Evolutionary conservation across 306 rosid genomes (phyloP).

Genomic region (Dryas octopetala): DNA sequence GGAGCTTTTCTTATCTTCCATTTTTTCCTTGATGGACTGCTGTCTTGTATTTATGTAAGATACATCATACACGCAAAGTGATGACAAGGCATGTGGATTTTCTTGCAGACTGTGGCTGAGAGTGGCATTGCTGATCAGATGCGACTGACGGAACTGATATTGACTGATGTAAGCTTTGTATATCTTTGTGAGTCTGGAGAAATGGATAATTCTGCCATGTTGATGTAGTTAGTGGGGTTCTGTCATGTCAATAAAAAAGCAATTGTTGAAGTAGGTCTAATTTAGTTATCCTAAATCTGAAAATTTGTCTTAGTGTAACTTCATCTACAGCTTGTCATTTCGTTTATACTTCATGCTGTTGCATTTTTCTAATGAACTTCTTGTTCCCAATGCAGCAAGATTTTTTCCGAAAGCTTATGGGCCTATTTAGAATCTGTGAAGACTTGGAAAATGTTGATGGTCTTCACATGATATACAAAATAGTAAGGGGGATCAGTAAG

Average conservation of each 20-base stretch:
- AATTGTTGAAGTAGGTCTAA: background rate
- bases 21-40: background rate
- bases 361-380: background rate
- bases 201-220: background rate
- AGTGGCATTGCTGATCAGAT: constrained; percentile 88
- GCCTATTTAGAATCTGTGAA: constrained; percentile 72
- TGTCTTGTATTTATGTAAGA: background rate
- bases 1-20: background rate
- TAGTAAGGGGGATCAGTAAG: constrained; percentile 90
- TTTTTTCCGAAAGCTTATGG: constrained; percentile 78
- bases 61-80: background rate
- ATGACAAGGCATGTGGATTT: background rate
- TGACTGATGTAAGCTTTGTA: constrained; percentile 73
- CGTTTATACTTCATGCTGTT: background rate
- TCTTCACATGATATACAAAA: constrained; percentile 92
- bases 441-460: constrained; percentile 73
- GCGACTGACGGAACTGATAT: constrained; percentile 75
- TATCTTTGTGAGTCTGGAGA: constrained; percentile 25
- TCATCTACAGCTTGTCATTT: background rate
- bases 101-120: constrained; percentile 76
- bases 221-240: constrained; percentile 23
- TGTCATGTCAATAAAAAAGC: background rate
- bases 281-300: background rate
- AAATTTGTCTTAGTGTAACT: background rate
- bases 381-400: constrained; percentile 59